A percentile compares a stretch with the other conserved stretches of the same genome.
These are phyloP conservation scores for Mikania micrantha DNA, from an alignment of 129 eudicot species.

Conservation along the genomic window DNA sequence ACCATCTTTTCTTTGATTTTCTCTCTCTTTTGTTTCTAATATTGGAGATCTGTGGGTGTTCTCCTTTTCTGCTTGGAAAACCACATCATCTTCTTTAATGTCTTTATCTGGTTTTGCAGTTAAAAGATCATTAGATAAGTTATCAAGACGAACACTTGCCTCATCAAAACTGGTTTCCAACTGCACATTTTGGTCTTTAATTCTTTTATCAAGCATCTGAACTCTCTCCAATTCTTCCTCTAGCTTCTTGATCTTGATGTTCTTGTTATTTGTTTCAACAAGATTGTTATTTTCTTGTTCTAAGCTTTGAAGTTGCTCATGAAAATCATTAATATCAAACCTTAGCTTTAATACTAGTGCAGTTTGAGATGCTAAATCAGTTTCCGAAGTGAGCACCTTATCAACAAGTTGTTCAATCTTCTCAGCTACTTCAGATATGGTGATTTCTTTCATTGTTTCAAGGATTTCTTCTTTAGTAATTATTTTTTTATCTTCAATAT, in stretches of 20 bases:
- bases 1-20: background rate
- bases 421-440: conserved; percentile 51
- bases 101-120: conserved; percentile 25
- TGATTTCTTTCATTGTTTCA: conserved; percentile 22
- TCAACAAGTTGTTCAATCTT: conserved; percentile 71
- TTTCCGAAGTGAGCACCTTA: conserved; percentile 45
- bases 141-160: conserved; percentile 36
- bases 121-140: conserved; percentile 34
- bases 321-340: conserved; percentile 42
- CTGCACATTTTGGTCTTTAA: conserved; percentile 25
- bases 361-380: conserved; percentile 43
- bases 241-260: conserved; percentile 37
- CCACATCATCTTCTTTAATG: conserved; percentile 5
- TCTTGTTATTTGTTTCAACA: conserved; percentile 28
- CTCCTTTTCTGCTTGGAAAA: background rate
- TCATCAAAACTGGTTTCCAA: conserved; percentile 28
- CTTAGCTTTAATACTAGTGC: conserved; percentile 41
- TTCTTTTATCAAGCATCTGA: conserved; percentile 31
- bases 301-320: conserved; percentile 30
- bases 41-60: background rate
- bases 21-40: background rate
- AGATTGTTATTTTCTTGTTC: conserved; percentile 36
- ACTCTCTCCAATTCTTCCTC: conserved; percentile 41
- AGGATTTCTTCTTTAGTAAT: conserved; percentile 29
- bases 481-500: conserved; percentile 18